Base-by-base conservation (phyloP, 192 early-diverging fungal species). In the Pecoramyces ruminantium region DNA sequence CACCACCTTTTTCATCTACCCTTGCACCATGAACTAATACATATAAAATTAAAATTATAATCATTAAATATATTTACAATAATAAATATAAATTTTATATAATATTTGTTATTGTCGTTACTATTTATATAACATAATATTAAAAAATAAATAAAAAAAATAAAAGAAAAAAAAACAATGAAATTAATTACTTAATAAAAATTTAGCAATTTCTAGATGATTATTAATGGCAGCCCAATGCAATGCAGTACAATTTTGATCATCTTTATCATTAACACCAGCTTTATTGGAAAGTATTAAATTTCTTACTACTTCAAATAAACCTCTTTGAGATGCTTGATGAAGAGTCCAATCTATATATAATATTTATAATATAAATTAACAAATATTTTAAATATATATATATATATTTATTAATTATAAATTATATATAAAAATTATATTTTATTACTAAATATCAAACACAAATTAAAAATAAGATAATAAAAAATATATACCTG, bases 201-300 rank as follows among this genome's bases (percentile, higher is more conserved):
- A 67, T 11, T 67, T 67, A 8, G 51, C 51, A 67, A 67, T n/a
- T 67, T 67, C 51, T 2, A 67, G 0, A 67, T 67, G 51, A 84
- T 80, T 83, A 78, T 87, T 86, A 30, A 94, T 89, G 27, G 95
- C 92, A 12, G 96, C 96, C 89, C 93, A 94, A 83, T 98, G 96
- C 78, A 98, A 82, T 13, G 96, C 86, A 4, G 94, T 90, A 82
- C 91, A 91, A 29, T 91, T 92, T 30, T 92, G 88, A 14, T 83
- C 81, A 81, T 98, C 96, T 12, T 82, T 80, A 80, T 88, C 89
- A 17, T 86, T 90, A 2, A 86, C 88, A 11, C 79, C 51, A 6
- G 86, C 86, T 29, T 82, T 67, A 67, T 67, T 67, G 25, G 51
- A 67, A 25, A 67, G 18, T n/a, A 67, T 67, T n/a, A 67, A 67